Evolutionary conservation across 169 alveolate genomes (phyloP).

Genomic region (Cryptosporidium ubiquitum): DNA sequence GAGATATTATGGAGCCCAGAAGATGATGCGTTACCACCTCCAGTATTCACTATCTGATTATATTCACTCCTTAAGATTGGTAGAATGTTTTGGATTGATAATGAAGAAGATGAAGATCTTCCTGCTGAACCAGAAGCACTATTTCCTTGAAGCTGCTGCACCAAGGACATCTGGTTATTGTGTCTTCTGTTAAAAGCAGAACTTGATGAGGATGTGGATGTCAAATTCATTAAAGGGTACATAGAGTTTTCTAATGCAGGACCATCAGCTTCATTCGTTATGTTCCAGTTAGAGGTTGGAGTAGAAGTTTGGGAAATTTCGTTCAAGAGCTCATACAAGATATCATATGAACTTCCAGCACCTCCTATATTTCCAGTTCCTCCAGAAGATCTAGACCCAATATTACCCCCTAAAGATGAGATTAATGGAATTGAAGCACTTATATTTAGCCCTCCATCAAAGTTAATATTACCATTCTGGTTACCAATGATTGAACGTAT

Average conservation of each 20-base stretch:
- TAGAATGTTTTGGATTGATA: conserved; percentile 44
- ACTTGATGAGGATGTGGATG: conserved; percentile 5
- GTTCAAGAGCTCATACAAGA: conserved; percentile 66
- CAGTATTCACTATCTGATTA: conserved; percentile 7
- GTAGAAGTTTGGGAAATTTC: conserved; percentile 51
- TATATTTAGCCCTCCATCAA: conserved; percentile 51
- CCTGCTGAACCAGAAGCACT: background rate
- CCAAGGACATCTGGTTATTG: background rate
- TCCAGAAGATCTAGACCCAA: conserved; percentile 1
- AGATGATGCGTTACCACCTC: background rate
- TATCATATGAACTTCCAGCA: conserved; percentile 41
- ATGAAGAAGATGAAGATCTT: conserved; percentile 11
- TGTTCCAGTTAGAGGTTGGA: conserved; percentile 65
- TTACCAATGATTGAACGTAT: conserved; percentile 56
- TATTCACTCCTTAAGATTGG: conserved; percentile 47
- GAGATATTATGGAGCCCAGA: conserved; percentile 18
- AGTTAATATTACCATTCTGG: conserved; percentile 30
- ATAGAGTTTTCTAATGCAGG: conserved; percentile 62
- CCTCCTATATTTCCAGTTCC: background rate
- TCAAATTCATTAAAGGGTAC: conserved; percentile 41
- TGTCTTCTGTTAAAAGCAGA: conserved; percentile 41
- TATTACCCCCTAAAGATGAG: conserved; percentile 16
- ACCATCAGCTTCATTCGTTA: conserved; percentile 35
- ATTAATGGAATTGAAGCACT: conserved; percentile 44
- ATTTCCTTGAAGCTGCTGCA: conserved; percentile 21